phyloP scores from a whole-genome alignment of 805 yeast species.

The Priceomyces fermenticarens region DNA sequence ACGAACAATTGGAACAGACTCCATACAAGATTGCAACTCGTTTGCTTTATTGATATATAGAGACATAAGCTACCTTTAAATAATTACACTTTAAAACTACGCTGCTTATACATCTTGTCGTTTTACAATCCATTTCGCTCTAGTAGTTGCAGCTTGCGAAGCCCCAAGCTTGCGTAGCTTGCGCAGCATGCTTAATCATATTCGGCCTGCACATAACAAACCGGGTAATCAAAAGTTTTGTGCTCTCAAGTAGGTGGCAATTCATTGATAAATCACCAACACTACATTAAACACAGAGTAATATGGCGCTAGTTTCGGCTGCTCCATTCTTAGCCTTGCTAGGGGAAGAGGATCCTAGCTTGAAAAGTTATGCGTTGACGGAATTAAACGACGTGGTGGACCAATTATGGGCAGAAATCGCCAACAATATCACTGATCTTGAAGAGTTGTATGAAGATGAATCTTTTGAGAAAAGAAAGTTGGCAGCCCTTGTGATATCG shows the following conservation, averaged over 20 bases:
- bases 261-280: too few relatives aligned
- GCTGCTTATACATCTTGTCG: too few relatives aligned
- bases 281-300: not conserved
- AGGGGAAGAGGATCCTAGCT: conserved; percentile 71
- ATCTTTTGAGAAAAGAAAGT: conserved; percentile 65
- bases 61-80: not conserved
- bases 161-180: too few relatives aligned
- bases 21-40: conserved; percentile 90
- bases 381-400: conserved; percentile 81
- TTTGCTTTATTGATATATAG: conserved; percentile 75
- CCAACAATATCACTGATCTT: conserved; percentile 81
- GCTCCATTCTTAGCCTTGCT: conserved; percentile 89
- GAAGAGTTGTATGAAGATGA: conserved; percentile 90
- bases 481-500: conserved; percentile 91
- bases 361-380: conserved; percentile 81
- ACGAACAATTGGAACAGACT: conserved; percentile 83
- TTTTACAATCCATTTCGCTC: too few relatives aligned
- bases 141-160: too few relatives aligned
- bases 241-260: too few relatives aligned
- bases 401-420: conserved; percentile 95
- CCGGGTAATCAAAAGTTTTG: too few relatives aligned
- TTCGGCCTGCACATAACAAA: too few relatives aligned
- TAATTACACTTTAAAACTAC: too few relatives aligned
- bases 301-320: conserved; percentile 73
- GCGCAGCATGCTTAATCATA: too few relatives aligned